Conservation (phyloP, 2,329 filamentous ascomycete species). For the Chaetomiaceae sp. region DNA sequence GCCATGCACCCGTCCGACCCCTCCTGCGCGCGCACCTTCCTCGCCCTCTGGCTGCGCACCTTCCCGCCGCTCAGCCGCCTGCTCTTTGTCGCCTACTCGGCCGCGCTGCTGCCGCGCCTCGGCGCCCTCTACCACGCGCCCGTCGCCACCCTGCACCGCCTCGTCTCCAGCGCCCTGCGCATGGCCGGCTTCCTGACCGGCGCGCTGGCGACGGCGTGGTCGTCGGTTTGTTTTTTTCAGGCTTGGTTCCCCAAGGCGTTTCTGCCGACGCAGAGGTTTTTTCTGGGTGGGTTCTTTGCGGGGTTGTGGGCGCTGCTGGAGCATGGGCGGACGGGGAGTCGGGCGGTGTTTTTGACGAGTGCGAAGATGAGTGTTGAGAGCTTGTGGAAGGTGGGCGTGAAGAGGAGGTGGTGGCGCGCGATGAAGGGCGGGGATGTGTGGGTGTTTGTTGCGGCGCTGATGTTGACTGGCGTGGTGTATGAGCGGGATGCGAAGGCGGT, state of each 20-base stretch:
- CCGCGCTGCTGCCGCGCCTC: constrained; percentile 64
- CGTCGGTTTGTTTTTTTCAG: constrained; percentile 83
- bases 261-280: constrained; percentile 79
- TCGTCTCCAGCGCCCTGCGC: constrained; percentile 64
- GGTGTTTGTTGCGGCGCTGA: constrained; percentile 74
- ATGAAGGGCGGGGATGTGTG: constrained; percentile 77
- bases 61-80: constrained; percentile 75
- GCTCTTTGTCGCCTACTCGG: constrained; percentile 67
- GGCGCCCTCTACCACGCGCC: constrained; percentile 64
- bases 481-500: constrained; percentile 65
- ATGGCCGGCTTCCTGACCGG: constrained; percentile 74
- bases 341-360: constrained; percentile 71
- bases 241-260: constrained; percentile 65
- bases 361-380: constrained; percentile 73
- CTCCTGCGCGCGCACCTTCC: constrained; percentile 78
- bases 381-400: constrained; percentile 89
- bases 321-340: constrained; percentile 45
- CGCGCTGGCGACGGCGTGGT: constrained; percentile 83
- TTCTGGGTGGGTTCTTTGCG: constrained; percentile 77
- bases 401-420: constrained; percentile 81
- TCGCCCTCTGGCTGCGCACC: constrained; percentile 79
- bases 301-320: constrained; percentile 82
- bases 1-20: constrained; percentile 82
- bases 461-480: constrained; percentile 70
- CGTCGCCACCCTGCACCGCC: constrained; percentile 55